Evolutionary conservation across 768 basidiomycete genomes (phyloP), one percentile per base, ranked within the genome.

Genomic region (Pulveroboletus sp.): DNA sequence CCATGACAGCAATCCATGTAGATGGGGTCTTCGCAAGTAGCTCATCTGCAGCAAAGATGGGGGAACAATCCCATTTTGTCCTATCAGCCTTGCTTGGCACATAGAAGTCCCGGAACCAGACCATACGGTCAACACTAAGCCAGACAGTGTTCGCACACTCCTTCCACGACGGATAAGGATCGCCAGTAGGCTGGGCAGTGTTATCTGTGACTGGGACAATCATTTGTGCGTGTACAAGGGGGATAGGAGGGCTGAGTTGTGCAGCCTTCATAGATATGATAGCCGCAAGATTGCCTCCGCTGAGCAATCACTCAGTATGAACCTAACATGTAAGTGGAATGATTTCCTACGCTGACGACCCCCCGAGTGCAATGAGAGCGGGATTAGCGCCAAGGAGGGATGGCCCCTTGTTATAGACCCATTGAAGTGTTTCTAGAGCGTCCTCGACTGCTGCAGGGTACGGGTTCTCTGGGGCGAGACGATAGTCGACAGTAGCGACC

Each of bases 151-250:
- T 68, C 14, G 71, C 69, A 58, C 85, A 86, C 51, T 78, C 75
- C 14, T 67, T 68, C 85, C 86, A 88, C 5, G 76, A 77, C 15
- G 62, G 63, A 56, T 79, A 72, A 5, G 62, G 65, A 14, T 56
- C 53, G 3, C 57, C 73, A 39, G 58, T 69, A 51, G 54, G 71
- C 70, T 59, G 59, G 7, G 81, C 80, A 14, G 86, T 88, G 72
- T 88, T 89, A 62, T 89, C 84, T 3, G 77, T 81, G 26, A 88
- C 86, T 0, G 87, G 87, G 5, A 88, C 87, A 38, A 87, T 75
- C 45, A 89, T 74, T 7, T 87, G 72, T 56, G 83, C 82, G 66
- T 84, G 80, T 4, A 76, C 56, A 40, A 87, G 61, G 4, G 77
- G 76, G 43, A 83, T 78, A 5, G 77, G 74, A 3, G 77, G 78